phyloP scores from a whole-genome alignment of 148 eudicot species.

The Polygonum aviculare region DNA sequence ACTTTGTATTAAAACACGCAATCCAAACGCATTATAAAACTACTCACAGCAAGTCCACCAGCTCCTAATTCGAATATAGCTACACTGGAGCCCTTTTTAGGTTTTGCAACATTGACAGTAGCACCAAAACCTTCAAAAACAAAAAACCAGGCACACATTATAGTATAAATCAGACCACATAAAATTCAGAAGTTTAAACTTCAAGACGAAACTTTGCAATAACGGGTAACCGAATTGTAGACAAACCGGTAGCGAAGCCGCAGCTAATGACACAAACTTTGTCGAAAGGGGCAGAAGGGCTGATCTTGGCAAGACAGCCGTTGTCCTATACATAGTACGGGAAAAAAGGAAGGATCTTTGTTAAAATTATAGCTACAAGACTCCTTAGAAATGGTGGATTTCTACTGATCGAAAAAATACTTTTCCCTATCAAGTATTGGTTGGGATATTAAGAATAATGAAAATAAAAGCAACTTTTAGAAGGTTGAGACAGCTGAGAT shows the following conservation, averaged over 20 bases:
- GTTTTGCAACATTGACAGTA: conserved; percentile 73
- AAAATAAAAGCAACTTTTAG: too few relatives aligned
- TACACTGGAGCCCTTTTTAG: conserved; percentile 55
- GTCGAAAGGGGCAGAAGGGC: conserved; percentile 7
- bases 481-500: too few relatives aligned
- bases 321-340: too few relatives aligned
- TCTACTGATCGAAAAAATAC: too few relatives aligned
- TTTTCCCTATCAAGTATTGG: too few relatives aligned
- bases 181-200: background rate
- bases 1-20: background rate
- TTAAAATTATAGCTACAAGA: background rate
- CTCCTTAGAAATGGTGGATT: background rate
- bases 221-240: background rate
- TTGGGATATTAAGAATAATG: too few relatives aligned
- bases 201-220: background rate
- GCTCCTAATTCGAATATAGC: conserved; percentile 76
- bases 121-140: conserved; percentile 64
- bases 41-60: conserved; percentile 73
- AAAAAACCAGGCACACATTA: background rate
- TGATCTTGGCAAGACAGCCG: conserved; percentile 11
- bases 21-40: background rate
- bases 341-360: background rate
- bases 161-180: background rate
- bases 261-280: conserved; percentile 9
- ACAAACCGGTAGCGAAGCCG: conserved; percentile 10